Evolutionary conservation across 176 grass and related monocot genomes (phyloP).

Genomic region (Otatea glauca): DNA sequence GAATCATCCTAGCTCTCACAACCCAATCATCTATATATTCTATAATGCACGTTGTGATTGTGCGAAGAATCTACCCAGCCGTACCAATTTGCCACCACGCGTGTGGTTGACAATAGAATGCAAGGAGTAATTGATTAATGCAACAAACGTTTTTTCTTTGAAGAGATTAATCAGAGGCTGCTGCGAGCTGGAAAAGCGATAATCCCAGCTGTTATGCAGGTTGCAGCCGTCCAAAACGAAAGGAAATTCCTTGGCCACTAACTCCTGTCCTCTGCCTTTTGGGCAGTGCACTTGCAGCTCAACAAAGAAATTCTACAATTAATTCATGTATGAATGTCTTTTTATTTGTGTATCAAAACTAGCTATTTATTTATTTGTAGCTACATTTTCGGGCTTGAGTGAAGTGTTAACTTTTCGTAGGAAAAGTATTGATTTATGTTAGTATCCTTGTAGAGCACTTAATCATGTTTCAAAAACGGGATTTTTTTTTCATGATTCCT

Average conservation of each 20-base stretch:
- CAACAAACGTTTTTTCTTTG: not conserved
- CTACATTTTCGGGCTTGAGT: not conserved
- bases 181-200: slow-evolving; percentile 29
- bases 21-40: not conserved
- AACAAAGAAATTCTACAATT: not conserved
- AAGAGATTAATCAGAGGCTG: not conserved
- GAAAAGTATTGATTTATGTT: not conserved
- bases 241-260: not conserved
- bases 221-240: not conserved
- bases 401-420: not conserved
- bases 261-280: not conserved
- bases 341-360: not conserved
- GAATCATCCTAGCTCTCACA: too few relatives aligned
- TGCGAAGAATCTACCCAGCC: not conserved
- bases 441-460: too few relatives aligned
- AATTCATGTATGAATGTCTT: not conserved
- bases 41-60: not conserved
- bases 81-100: not conserved
- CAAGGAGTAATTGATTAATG: not conserved
- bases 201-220: not conserved
- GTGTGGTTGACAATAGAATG: not conserved
- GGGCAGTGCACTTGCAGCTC: not conserved
- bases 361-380: not conserved
- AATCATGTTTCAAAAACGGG: too few relatives aligned
- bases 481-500: too few relatives aligned